phyloP scores from a whole-genome alignment of 2,329 filamentous ascomycete species.

The Curvularia verruculosa region DNA sequence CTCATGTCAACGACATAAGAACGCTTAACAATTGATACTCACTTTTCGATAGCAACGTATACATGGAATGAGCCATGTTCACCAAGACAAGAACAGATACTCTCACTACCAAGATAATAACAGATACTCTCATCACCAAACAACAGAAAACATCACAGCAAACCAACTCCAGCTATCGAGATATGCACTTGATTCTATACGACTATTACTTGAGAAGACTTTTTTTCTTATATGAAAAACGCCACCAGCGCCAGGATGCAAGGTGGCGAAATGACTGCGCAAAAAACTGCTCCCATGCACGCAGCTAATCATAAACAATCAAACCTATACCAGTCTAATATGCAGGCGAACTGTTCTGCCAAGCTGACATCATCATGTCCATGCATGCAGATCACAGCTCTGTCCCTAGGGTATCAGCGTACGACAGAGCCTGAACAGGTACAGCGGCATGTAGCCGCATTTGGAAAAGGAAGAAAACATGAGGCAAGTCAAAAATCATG shows the following conservation, averaged over 20 bases:
- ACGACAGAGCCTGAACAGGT: constrained; percentile 25
- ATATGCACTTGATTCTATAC: constrained; percentile 29
- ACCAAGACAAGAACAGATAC: no score
- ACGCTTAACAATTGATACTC: no score
- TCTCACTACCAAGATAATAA: neutral
- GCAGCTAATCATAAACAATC: constrained; percentile 17
- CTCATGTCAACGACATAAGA: no score
- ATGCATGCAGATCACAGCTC: constrained; percentile 24
- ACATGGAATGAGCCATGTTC: no score
- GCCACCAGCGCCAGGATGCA: constrained; percentile 37
- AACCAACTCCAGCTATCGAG: neutral
- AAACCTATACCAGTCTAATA: constrained; percentile 42
- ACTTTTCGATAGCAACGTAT: no score
- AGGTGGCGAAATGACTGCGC: constrained; percentile 17
- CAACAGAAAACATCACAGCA: neutral
- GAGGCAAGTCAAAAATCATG: constrained; percentile 21
- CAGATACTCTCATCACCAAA: neutral
- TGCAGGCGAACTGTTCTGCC: constrained; percentile 17
- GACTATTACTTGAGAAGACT: constrained; percentile 34
- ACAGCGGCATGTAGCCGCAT: constrained; percentile 12
- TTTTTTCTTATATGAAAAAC: constrained; percentile 35
- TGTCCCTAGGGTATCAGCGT: constrained; percentile 42
- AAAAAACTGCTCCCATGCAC: constrained; percentile 9
- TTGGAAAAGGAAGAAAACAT: constrained; percentile 13
- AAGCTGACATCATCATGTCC: constrained; percentile 12